Evolutionary conservation across 345 rosid genomes (phyloP), one percentile per base, ranked within the genome.

Genomic region (Eucalyptus guilfoylei): DNA sequence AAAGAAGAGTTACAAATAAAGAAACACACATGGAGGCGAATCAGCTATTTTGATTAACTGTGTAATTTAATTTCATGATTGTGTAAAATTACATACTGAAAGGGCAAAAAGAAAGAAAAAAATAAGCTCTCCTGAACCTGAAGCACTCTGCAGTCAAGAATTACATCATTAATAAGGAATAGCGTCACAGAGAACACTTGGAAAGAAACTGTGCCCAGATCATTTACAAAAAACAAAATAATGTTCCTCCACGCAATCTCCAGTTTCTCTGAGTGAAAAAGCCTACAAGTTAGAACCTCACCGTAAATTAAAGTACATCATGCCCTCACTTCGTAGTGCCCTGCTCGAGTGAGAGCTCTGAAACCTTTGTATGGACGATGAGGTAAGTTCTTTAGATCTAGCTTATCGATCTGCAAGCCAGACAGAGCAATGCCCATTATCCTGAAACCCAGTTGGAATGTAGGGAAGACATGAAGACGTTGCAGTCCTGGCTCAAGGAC

Each of bases 341-440:
- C 99, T 34, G 97, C 96, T 60, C 93, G 93, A 42, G 99, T 98
- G 85, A 94, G 94, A 88, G 98, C 98, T 91, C 97, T 96, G 89
- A 97, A 97, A 89, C 99, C 99, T 94, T 95, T 98, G 91, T 95
- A 96, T 32, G 95, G 93, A 80, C 98, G 98, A 90, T 88, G 93
- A 72, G 99, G 96, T 44, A 92, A 83, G 62, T 93, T 93, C 93
- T 93, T 91, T 14, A 96, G 91, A 88, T 97, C 99, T 87, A 97
- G 93, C 90, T 95, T 98, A 88, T 98, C 95, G 26, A 95, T 94
- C 89, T 95, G 95, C 90, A 97, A 86, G 80, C 99, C 98, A 47
- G 99, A 98, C 69, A 98, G 97, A 54, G 99, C 98, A 60, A 95
- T 90, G 34, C 99, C 99, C 96, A 96, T 97, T 48, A 98, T 95